phyloP scores from a whole-genome alignment of 257 asterid species.

The Nicotiana knightiana region DNA sequence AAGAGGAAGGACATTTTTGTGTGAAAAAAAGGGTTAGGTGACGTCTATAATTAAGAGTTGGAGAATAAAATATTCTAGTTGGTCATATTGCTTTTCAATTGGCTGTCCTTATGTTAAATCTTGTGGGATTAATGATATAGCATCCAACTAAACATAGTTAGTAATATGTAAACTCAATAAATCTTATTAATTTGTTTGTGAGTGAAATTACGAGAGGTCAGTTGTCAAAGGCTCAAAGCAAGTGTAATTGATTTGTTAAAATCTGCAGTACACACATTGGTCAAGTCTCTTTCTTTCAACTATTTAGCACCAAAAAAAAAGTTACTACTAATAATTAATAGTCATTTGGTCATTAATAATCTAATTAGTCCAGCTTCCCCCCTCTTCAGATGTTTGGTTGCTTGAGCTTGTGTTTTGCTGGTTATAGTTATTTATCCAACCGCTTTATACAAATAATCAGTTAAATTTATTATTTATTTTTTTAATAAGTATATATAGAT shows the following conservation, averaged over 20 bases:
- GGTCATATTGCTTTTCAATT: neutral
- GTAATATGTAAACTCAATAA: neutral
- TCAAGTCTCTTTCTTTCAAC: neutral
- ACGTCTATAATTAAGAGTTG: neutral
- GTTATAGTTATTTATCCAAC: no score
- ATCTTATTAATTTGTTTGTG: neutral
- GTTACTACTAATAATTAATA: neutral
- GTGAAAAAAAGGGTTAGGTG: neutral
- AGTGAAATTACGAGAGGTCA: neutral
- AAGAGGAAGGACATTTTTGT: neutral
- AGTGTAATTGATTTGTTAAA: neutral
- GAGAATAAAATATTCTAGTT: neutral
- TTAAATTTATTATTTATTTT: no score
- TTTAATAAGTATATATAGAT: no score
- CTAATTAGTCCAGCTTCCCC: neutral
- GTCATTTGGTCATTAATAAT: neutral
- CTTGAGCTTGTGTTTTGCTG: no score
- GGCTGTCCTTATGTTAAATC: neutral
- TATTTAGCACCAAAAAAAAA: neutral
- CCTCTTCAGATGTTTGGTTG: neutral
- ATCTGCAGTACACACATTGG: no score
- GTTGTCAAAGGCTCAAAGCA: neutral
- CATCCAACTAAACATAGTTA: neutral
- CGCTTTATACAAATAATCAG: no score
- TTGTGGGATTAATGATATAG: neutral